phyloP scores from a whole-genome alignment of 495 filamentous ascomycete species.

The Tuber indicum region DNA sequence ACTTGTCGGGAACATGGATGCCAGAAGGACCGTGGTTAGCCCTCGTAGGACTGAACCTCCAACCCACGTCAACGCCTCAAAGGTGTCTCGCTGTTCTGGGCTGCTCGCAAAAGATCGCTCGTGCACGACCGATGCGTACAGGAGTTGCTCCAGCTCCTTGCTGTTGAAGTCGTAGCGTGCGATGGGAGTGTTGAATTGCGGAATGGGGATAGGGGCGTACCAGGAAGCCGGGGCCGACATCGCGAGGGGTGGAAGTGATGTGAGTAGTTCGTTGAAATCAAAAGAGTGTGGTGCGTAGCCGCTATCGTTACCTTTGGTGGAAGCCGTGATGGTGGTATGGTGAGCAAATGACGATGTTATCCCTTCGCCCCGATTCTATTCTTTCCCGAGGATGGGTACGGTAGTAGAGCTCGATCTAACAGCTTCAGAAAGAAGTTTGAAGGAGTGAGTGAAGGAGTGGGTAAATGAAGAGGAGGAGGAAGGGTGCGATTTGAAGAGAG shows the following conservation, averaged over 20 bases:
- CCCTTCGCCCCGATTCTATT: background rate
- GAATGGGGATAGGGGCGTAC: constrained; percentile 26
- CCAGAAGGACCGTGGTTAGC: constrained; percentile 25
- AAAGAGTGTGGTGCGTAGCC: background rate
- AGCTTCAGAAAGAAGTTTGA: background rate
- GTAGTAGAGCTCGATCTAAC: background rate
- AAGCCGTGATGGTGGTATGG: background rate
- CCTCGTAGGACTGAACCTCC: constrained; percentile 25
- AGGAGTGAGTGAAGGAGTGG: background rate
- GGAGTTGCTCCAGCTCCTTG: constrained; percentile 29
- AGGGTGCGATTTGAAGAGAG: background rate
- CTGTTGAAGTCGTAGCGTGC: constrained; percentile 23
- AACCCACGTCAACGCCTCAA: constrained; percentile 24
- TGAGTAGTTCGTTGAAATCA: background rate
- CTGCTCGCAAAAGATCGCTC: background rate
- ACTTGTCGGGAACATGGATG: constrained; percentile 20
- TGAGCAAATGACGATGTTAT: background rate
- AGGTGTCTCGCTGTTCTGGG: constrained; percentile 10
- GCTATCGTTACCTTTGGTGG: background rate
- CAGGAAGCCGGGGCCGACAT: constrained; percentile 14
- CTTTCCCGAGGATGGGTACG: background rate
- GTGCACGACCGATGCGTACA: constrained; percentile 29
- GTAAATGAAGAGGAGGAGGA: background rate
- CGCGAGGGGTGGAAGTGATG: background rate
- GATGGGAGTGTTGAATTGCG: constrained; percentile 6